Conservation (phyloP, 345 rosid genomes). For the Pistacia vera region DNA sequence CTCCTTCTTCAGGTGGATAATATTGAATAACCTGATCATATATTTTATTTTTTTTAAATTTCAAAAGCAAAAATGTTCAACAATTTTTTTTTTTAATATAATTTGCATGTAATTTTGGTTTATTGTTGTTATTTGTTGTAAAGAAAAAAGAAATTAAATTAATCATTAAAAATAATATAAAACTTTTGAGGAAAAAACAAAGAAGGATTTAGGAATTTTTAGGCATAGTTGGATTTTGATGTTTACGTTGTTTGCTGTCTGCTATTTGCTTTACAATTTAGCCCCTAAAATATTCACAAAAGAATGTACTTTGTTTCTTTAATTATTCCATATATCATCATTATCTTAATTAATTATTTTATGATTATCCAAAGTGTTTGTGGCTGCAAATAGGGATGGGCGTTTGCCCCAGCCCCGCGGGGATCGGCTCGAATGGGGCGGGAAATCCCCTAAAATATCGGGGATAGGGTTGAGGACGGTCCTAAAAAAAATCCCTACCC, state of each 20-base stretch:
- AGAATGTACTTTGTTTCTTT: too few species aligned
- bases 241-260: slow-evolving; percentile 22
- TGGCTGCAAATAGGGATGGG: too few species aligned
- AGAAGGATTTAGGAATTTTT: slow-evolving; percentile 21
- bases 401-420: too few species aligned
- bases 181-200: neutral
- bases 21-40: neutral
- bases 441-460: too few species aligned
- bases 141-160: neutral
- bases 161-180: neutral
- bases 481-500: too few species aligned
- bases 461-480: too few species aligned
- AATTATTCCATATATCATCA: too few species aligned
- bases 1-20: slow-evolving; percentile 32
- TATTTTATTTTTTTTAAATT: neutral
- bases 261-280: neutral
- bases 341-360: too few species aligned
- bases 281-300: too few species aligned
- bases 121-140: neutral
- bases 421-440: too few species aligned
- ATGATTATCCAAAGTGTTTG: too few species aligned
- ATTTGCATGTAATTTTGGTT: slow-evolving; percentile 16
- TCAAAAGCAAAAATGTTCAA: neutral
- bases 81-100: neutral
- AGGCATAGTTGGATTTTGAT: slow-evolving; percentile 13